phyloP scores from a whole-genome alignment of 2,329 filamentous ascomycete genomes.

The Colletotrichum sp. region DNA sequence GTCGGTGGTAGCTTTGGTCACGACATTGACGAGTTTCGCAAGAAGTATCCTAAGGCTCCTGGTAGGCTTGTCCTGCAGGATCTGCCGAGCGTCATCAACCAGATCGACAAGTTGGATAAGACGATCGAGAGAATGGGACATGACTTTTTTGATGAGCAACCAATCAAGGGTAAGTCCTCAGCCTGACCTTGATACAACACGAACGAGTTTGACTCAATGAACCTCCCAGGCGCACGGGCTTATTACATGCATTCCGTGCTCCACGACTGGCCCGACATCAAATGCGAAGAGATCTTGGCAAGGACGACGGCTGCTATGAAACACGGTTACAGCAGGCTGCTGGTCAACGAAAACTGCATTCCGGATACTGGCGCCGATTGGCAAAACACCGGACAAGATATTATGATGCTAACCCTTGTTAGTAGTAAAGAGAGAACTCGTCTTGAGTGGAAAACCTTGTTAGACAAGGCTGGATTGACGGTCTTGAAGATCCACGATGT shows the following conservation, averaged over 20 bases:
- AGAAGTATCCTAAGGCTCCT: slow-evolving; percentile 35
- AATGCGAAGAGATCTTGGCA: slow-evolving; percentile 34
- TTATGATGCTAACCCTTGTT: slow-evolving; percentile 40
- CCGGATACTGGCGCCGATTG: slow-evolving; percentile 35
- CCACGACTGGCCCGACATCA: slow-evolving; percentile 35
- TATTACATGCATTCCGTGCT: slow-evolving; percentile 30
- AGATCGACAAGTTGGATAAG: slow-evolving; percentile 34
- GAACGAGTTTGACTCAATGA: too few species aligned
- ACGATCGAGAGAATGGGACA: slow-evolving; percentile 44
- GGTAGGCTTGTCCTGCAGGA: slow-evolving; percentile 52
- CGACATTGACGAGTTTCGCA: slow-evolving; percentile 36
- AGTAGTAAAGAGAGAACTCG: slow-evolving; percentile 38
- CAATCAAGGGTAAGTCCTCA: slow-evolving; percentile 34
- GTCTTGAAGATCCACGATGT: slow-evolving; percentile 37
- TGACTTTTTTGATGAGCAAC: slow-evolving; percentile 52
- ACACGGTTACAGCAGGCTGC: slow-evolving; percentile 35
- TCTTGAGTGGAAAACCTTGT: slow-evolving; percentile 37
- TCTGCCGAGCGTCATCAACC: slow-evolving; percentile 40
- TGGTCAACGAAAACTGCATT: slow-evolving; percentile 37
- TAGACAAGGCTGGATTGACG: slow-evolving; percentile 36
- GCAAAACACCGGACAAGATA: slow-evolving; percentile 40
- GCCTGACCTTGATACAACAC: too few species aligned
- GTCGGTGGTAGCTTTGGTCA: slow-evolving; percentile 39
- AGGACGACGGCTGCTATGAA: slow-evolving; percentile 35
- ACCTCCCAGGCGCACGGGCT: slow-evolving; percentile 26